A percentile compares a stretch with the other conserved stretches of the same genome.
Conservation (phyloP, 2,329 filamentous ascomycete species). For the Cercospora nicotianae region DNA sequence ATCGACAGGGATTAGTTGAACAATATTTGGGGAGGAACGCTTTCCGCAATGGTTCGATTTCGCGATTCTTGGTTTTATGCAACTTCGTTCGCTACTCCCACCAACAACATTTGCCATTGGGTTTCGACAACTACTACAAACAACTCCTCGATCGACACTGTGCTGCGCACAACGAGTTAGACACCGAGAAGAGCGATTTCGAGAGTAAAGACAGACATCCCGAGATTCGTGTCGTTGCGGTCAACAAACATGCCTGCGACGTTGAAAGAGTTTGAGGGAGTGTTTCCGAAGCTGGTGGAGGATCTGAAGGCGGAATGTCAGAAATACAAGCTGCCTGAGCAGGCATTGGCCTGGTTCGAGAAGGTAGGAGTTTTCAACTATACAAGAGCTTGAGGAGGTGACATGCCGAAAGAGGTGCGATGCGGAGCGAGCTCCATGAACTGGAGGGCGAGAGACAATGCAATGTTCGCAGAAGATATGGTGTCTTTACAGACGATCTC, state of each 20-base stretch:
- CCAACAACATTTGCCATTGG: not conserved
- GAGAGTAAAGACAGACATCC: constrained; percentile 5
- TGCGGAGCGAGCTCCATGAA: not conserved
- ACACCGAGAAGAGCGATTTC: not conserved
- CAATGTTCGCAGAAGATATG: not conserved
- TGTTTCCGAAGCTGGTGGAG: constrained; percentile 83
- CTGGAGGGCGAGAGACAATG: not conserved
- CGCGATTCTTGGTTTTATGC: constrained; percentile 4
- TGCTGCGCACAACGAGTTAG: not conserved
- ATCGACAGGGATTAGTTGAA: constrained; percentile 1
- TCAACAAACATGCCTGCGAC: constrained; percentile 64
- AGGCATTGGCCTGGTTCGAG: constrained; percentile 83
- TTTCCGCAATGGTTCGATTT: constrained; percentile 6
- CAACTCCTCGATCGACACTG: not conserved
- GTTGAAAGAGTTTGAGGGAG: constrained; percentile 81
- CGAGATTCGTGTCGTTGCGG: constrained; percentile 1
- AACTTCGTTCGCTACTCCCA: not conserved
- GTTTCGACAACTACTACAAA: not conserved
- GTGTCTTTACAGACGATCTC: not conserved
- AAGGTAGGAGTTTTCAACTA: constrained; percentile 53
- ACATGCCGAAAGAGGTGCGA: not conserved
- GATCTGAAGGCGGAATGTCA: constrained; percentile 77
- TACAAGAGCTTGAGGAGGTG: not conserved
- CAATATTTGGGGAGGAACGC: constrained; percentile 1
- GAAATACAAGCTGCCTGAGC: constrained; percentile 77